Evolutionary conservation across 2,329 filamentous ascomycete genomes (phyloP).

Genomic region (Fusarium staphyleae): DNA sequence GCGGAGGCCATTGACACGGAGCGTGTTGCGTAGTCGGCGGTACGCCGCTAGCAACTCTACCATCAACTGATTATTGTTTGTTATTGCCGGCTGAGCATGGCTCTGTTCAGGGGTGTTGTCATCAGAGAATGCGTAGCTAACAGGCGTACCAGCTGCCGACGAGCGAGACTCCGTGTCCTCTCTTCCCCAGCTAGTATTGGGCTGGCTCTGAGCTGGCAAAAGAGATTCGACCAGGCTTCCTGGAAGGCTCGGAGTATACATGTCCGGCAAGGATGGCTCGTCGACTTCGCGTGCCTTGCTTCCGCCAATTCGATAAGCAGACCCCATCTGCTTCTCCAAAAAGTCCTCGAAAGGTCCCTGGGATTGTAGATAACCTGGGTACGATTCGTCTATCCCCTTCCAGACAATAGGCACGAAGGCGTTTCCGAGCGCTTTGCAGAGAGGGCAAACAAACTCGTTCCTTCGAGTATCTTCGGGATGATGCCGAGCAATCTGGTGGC

Average conservation of each 20-base stretch:
- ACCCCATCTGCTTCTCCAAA: slow-evolving; percentile 64
- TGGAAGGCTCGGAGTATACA: slow-evolving; percentile 48
- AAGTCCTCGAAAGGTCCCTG: slow-evolving; percentile 71
- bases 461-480: slow-evolving; percentile 82
- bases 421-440: slow-evolving; percentile 97
- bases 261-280: slow-evolving; percentile 41
- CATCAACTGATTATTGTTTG: slow-evolving; percentile 46
- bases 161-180: slow-evolving; percentile 47
- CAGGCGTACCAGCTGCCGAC: slow-evolving; percentile 48
- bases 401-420: slow-evolving; percentile 93
- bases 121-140: slow-evolving; percentile 53
- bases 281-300: slow-evolving; percentile 48
- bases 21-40: slow-evolving; percentile 64
- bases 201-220: slow-evolving; percentile 48
- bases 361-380: slow-evolving; percentile 74
- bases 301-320: slow-evolving; percentile 52
- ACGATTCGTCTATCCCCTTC: slow-evolving; percentile 88
- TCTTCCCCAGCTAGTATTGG: slow-evolving; percentile 52
- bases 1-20: slow-evolving; percentile 61
- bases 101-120: slow-evolving; percentile 38
- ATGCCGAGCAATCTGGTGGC: slow-evolving; percentile 90
- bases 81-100: slow-evolving; percentile 20
- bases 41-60: slow-evolving; percentile 68
- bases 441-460: slow-evolving; percentile 93
- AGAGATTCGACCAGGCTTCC: slow-evolving; percentile 49